Evolutionary conservation across 1,139 yeast species (phyloP).

Genomic region (Protomyces inouyei): DNA sequence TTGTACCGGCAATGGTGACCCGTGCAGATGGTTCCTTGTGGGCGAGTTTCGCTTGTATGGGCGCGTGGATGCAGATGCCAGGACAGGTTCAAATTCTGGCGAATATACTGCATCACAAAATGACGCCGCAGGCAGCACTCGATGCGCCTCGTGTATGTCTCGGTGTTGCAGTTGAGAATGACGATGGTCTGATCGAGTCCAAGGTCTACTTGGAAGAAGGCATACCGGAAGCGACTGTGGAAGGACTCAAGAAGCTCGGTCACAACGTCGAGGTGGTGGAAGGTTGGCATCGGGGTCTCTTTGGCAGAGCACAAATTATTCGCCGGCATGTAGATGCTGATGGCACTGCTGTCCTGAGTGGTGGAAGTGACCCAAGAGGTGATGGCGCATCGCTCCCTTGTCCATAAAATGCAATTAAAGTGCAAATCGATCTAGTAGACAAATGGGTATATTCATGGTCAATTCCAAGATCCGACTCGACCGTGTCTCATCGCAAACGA

Average conservation of each 20-base stretch:
- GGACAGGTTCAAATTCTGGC: slow-evolving; percentile 76
- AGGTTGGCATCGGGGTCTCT: slow-evolving; percentile 46
- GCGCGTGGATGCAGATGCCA: slow-evolving; percentile 83
- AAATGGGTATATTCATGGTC: background rate
- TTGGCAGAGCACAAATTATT: slow-evolving; percentile 64
- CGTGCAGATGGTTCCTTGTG: slow-evolving; percentile 43
- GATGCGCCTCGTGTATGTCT: slow-evolving; percentile 73
- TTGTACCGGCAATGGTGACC: slow-evolving; percentile 76
- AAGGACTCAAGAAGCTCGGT: slow-evolving; percentile 50
- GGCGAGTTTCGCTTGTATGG: slow-evolving; percentile 80
- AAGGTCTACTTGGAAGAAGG: slow-evolving; percentile 66
- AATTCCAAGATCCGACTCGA: background rate
- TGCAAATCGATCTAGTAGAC: background rate
- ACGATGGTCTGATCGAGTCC: slow-evolving; percentile 49
- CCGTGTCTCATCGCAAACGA: background rate
- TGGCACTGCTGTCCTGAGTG: slow-evolving; percentile 50
- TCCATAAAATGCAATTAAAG: slow-evolving; percentile 32
- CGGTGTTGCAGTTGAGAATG: slow-evolving; percentile 46
- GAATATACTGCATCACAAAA: slow-evolving; percentile 58
- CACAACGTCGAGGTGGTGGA: slow-evolving; percentile 51
- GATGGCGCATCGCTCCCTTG: slow-evolving; percentile 73
- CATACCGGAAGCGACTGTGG: slow-evolving; percentile 45
- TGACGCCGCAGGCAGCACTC: slow-evolving; percentile 67
- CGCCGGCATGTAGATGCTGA: slow-evolving; percentile 42
- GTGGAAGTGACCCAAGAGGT: slow-evolving; percentile 73